Evolutionary conservation across 306 rosid species (phyloP), one percentile per base, ranked within the genome.

Genomic region (Vigna nakashimae): DNA sequence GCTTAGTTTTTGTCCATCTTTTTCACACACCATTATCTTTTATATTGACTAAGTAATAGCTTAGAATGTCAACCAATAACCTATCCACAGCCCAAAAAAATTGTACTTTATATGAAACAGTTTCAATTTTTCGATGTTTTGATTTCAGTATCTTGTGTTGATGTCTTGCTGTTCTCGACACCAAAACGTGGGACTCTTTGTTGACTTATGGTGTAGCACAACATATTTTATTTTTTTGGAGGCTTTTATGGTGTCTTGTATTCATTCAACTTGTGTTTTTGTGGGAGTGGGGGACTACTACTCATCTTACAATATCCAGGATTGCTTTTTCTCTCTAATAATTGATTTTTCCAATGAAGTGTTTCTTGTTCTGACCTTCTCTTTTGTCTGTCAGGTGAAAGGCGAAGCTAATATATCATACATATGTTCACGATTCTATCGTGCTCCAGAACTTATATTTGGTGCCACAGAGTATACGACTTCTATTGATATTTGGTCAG

Each of bases 401-500:
- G 98, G 98, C 4, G 98, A 94, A 92, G 88, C 93, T 56, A 94
- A 94, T 77, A 93, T 94, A 84, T 86, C 97, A 62, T 92, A 94
- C 85, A 94, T 94, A 74, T 94, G 98, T 71, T 94, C 98, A 14
- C 97, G 97, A 50, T 90, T 89, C 87, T 92, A 94, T 84, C 91
- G 98, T 20, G 98, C 98, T 68, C 98, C 98, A 13, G 98, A 94
- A 75, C 93, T 94, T 77, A 94, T 92, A 74, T 94, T 94, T 84
- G 98, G 97, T 74, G 98, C 98, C 58, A 94, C 98, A 1, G 98
- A 94, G 84, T 94, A 94, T 81, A 86, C 95, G 53, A 89, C 93
- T 50, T 94, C 98, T 67, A 94, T 94, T 28, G 98, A 94, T 84
- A 92, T 94, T 82, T 94, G 97, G 98, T 94, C 98, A 56, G 98